Percentiles rank a stretch among this genome's conserved stretches.
Evolutionary conservation across 495 filamentous ascomycete species (phyloP).

Genomic region (Jackrogersella multiformis): DNA sequence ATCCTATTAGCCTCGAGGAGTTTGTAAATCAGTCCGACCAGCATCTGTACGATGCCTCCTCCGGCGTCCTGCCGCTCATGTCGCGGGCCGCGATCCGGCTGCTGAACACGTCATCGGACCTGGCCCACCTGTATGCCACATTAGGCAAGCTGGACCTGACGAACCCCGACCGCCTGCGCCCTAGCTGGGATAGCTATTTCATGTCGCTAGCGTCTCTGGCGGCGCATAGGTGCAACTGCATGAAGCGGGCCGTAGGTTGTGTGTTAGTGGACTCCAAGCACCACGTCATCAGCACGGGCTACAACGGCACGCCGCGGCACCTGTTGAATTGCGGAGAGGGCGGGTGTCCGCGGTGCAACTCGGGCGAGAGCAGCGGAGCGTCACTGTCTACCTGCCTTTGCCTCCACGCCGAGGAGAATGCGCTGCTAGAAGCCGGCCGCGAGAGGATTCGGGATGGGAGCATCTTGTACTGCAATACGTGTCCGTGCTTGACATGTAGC

Average conservation of each 20-base stretch:
- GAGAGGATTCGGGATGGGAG: slow-evolving; percentile 81
- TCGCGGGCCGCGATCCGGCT: slow-evolving; percentile 82
- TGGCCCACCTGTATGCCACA: slow-evolving; percentile 72
- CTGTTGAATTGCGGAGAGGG: slow-evolving; percentile 91
- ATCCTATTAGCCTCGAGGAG: slow-evolving; percentile 69
- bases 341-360: slow-evolving; percentile 89
- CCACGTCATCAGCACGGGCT: slow-evolving; percentile 93
- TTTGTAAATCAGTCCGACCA: slow-evolving; percentile 81
- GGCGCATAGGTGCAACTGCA: slow-evolving; percentile 92
- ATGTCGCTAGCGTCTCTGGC: slow-evolving; percentile 94
- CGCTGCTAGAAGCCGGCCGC: slow-evolving; percentile 89
- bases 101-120: slow-evolving; percentile 79
- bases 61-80: slow-evolving; percentile 75
- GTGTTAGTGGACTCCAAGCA: slow-evolving; percentile 85
- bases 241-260: slow-evolving; percentile 95
- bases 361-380: slow-evolving; percentile 70
- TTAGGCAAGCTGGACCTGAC: slow-evolving; percentile 76
- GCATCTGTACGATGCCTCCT: slow-evolving; percentile 73
- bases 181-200: slow-evolving; percentile 98
- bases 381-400: slow-evolving; percentile 88
- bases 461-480: slow-evolving; percentile 95
- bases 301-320: slow-evolving; percentile 92
- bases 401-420: slow-evolving; percentile 97
- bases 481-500: slow-evolving; percentile 96
- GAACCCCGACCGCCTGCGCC: slow-evolving; percentile 80